These are phyloP conservation scores for Monoraphidium neglectum DNA, from an alignment of 139 green algal genomes.

Conservation along the genomic window DNA sequence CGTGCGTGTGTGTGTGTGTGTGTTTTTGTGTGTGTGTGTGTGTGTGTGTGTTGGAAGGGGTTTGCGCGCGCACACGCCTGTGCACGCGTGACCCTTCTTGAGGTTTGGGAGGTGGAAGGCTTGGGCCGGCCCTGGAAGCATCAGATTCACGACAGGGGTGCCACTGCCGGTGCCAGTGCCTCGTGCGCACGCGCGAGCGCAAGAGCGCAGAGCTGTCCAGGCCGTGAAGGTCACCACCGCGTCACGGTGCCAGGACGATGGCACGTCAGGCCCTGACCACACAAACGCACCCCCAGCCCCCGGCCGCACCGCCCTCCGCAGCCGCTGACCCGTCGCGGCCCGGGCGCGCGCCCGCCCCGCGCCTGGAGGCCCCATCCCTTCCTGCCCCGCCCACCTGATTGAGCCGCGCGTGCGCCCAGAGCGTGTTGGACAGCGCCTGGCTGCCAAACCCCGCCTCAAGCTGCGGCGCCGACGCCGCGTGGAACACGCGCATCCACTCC, in stretches of 20 bases:
- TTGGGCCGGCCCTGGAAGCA: background rate
- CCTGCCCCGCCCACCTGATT: background rate
- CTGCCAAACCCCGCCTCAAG: slow-evolving; percentile 6
- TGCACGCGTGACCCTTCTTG: background rate
- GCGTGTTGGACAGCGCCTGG: slow-evolving; percentile 27
- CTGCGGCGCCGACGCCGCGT: background rate
- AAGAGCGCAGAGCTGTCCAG: background rate
- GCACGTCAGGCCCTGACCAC: background rate
- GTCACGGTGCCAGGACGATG: background rate
- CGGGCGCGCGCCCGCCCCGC: too few relatives aligned
- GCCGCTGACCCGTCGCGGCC: too few relatives aligned
- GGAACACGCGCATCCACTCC: slow-evolving; percentile 8
- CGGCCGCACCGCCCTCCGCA: too few relatives aligned
- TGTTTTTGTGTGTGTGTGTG: background rate
- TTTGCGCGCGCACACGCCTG: background rate
- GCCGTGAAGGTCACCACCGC: background rate
- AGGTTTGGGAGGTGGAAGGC: background rate
- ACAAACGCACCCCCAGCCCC: background rate
- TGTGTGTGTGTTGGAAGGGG: background rate
- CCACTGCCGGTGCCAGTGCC: too few relatives aligned
- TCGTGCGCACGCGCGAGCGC: too few relatives aligned
- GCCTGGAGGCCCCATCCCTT: too few relatives aligned
- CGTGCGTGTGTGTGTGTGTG: background rate
- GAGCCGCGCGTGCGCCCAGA: slow-evolving; percentile 14
- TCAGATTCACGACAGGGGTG: too few relatives aligned